Conservation (phyloP, 805 yeast species). For the Kazachstania psychrophila region DNA sequence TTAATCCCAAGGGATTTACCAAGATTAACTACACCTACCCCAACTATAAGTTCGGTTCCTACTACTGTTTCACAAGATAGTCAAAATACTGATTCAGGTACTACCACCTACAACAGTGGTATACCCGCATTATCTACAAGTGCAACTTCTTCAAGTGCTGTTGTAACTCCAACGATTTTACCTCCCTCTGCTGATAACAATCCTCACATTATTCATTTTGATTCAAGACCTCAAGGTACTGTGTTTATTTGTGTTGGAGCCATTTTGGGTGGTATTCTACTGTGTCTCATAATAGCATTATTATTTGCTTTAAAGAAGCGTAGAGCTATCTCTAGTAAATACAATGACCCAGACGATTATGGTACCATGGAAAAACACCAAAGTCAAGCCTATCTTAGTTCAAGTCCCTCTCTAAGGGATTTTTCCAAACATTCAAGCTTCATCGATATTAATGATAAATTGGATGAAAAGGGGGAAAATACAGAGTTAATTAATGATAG, state of each 20-base stretch:
- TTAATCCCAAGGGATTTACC: constrained; percentile 1
- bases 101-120: no score
- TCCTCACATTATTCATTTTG: constrained; percentile 49
- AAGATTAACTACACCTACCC: constrained; percentile 24
- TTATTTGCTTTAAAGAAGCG: not conserved
- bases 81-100: no score
- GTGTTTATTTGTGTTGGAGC: constrained; percentile 75
- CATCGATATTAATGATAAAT: no score
- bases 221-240: constrained; percentile 53
- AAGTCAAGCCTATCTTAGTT: no score
- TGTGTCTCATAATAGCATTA: no score
- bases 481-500: no score
- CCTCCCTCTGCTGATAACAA: constrained; percentile 50
- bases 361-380: no score
- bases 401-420: no score
- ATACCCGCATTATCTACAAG: not conserved
- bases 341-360: no score
- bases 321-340: not conserved
- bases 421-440: no score
- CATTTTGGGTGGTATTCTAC: constrained; percentile 50
- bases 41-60: constrained; percentile 15
- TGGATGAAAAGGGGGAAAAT: no score
- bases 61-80: no score
- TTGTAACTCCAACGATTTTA: constrained; percentile 25
- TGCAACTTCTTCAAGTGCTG: not conserved